Evolutionary conservation across 495 filamentous ascomycete genomes (phyloP).

Genomic region (Chaetomium tenue): DNA sequence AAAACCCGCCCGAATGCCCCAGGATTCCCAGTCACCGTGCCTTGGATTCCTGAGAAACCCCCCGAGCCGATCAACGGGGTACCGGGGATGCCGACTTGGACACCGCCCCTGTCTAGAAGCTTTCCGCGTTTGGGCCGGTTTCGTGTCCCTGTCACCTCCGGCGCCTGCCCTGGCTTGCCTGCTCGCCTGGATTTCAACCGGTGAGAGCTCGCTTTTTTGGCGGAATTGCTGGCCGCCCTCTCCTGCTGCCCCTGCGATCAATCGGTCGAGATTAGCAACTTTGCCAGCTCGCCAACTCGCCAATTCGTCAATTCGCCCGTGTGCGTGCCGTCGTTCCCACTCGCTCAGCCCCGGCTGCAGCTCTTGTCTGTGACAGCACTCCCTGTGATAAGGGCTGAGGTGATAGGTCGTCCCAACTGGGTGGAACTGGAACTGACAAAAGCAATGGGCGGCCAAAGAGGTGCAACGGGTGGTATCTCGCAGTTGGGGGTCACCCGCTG

Average conservation of each 20-base stretch:
- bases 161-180: background rate
- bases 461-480: constrained; percentile 1
- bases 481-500: constrained; percentile 3
- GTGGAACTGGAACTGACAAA: constrained; percentile 8
- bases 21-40: background rate
- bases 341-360: background rate
- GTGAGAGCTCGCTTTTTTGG: constrained; percentile 1
- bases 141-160: constrained; percentile 17
- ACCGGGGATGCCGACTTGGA: constrained; percentile 13
- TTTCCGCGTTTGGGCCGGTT: constrained; percentile 19
- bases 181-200: background rate
- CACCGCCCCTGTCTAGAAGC: constrained; percentile 18
- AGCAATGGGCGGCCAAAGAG: background rate
- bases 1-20: background rate
- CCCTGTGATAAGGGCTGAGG: background rate
- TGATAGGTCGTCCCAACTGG: constrained; percentile 1
- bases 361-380: background rate
- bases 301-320: too few species aligned
- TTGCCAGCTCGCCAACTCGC: background rate
- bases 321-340: background rate
- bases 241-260: background rate
- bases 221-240: background rate
- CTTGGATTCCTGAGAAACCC: background rate
- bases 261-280: background rate
- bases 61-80: constrained; percentile 11